These are phyloP conservation scores for Wickerhamia fluorescens DNA, from an alignment of 805 yeast genomes.

Conservation along the genomic window DNA sequence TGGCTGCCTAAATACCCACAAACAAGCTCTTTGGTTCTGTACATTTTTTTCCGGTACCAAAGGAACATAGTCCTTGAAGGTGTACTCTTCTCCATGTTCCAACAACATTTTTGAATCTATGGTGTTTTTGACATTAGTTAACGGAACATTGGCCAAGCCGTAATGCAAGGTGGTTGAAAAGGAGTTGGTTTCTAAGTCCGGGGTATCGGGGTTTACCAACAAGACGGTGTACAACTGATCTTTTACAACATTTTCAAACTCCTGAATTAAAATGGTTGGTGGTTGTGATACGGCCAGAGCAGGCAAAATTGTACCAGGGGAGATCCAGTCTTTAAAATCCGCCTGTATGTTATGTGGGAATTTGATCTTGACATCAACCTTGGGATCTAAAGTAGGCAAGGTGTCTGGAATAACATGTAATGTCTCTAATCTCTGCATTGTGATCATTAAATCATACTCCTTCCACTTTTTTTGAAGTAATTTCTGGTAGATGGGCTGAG, in stretches of 20 bases:
- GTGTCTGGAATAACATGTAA: conserved; percentile 88
- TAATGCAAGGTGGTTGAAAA: conserved; percentile 69
- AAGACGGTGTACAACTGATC: conserved; percentile 64
- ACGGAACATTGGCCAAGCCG: conserved; percentile 63
- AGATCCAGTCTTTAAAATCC: conserved; percentile 59
- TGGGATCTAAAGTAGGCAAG: conserved; percentile 78
- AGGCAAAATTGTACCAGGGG: conserved; percentile 72
- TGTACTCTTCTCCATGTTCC: conserved; percentile 23
- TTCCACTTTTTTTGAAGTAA: conserved; percentile 69
- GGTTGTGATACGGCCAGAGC: conserved; percentile 66
- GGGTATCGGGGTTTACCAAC: conserved; percentile 87
- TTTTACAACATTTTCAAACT: conserved; percentile 42
- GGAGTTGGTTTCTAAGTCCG: conserved; percentile 63
- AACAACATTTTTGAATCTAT: conserved; percentile 41
- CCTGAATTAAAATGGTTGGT: conserved; percentile 73
- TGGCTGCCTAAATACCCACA: conserved; percentile 85
- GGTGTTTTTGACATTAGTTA: conserved; percentile 51
- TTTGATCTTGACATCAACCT: conserved; percentile 64
- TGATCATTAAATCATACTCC: conserved; percentile 57
- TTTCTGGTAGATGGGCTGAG: conserved; percentile 74
- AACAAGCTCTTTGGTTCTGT: conserved; percentile 72
- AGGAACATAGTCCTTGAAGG: conserved; percentile 59
- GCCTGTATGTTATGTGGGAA: conserved; percentile 59
- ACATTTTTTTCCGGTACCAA: conserved; percentile 87
- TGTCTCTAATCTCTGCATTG: conserved; percentile 89